A percentile compares a stretch with the other conserved stretches of the same genome.
Evolutionary conservation across 2,329 filamentous ascomycete species (phyloP).

Genomic region (Fusarium nematophilum): DNA sequence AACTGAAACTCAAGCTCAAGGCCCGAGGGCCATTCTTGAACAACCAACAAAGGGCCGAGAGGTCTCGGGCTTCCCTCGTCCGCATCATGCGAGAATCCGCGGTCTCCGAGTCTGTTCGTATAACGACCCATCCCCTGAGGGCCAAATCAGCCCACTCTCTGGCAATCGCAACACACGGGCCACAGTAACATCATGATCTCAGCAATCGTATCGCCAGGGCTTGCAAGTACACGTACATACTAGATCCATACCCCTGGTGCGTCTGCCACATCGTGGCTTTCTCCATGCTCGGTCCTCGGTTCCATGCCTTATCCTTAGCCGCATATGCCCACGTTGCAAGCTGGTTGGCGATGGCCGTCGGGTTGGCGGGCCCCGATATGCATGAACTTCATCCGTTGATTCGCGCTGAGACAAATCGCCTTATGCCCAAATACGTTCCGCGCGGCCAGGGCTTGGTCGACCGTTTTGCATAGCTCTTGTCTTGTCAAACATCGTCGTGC

Average conservation of each 20-base stretch:
- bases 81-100: conserved; percentile 10
- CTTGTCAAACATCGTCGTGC: too few species aligned
- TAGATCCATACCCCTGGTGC: background rate
- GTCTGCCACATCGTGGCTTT: conserved; percentile 11
- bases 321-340: conserved; percentile 12
- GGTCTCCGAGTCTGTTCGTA: background rate
- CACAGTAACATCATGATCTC: conserved; percentile 13
- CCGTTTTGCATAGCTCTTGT: too few species aligned
- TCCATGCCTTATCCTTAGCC: conserved; percentile 21
- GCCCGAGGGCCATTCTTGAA: background rate
- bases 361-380: background rate
- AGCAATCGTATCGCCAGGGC: conserved; percentile 1
- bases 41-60: background rate
- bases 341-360: background rate
- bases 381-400: conserved; percentile 15
- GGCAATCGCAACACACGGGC: background rate
- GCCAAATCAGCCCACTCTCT: conserved; percentile 13
- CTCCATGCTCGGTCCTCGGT: conserved; percentile 13
- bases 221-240: background rate
- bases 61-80: background rate
- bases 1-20: conserved; percentile 1
- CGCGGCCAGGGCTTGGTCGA: background rate
- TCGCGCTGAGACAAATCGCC: conserved; percentile 2
- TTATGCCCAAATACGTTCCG: background rate
- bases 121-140: background rate